Evolutionary conservation across 805 yeast species (phyloP).

Genomic region (Yarrowia deformans): DNA sequence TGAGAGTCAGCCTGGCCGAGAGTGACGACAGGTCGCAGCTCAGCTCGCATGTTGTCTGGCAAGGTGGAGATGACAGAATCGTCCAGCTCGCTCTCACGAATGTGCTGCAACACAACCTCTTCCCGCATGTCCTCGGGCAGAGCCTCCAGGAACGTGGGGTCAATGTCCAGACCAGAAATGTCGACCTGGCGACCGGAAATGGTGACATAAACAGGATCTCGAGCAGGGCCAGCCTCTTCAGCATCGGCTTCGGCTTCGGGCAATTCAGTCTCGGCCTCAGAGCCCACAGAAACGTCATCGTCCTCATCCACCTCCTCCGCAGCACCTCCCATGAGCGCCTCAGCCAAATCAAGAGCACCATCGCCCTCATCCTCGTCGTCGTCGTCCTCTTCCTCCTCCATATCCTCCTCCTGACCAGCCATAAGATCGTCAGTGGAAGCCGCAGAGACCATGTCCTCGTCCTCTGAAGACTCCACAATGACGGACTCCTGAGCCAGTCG

Average conservation of each 20-base stretch:
- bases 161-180: conserved; percentile 88
- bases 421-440: conserved; percentile 17
- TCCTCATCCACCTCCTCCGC: conserved; percentile 33
- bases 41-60: conserved; percentile 66
- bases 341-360: neutral
- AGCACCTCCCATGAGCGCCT: neutral
- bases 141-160: conserved; percentile 88
- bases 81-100: conserved; percentile 61
- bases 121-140: conserved; percentile 92
- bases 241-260: too few species aligned
- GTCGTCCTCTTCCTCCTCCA: neutral
- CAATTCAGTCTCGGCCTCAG: neutral
- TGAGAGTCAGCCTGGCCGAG: conserved; percentile 43
- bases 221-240: conserved; percentile 35
- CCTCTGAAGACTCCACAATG: conserved; percentile 10
- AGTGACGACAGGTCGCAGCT: conserved; percentile 45
- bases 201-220: conserved; percentile 68
- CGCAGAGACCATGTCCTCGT: conserved; percentile 28
- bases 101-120: conserved; percentile 65
- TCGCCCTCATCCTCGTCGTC: conserved; percentile 1
- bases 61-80: conserved; percentile 81
- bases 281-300: conserved; percentile 25
- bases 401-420: neutral
- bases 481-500: conserved; percentile 15
- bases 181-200: conserved; percentile 84